These are phyloP conservation scores for Cryptococcus wingfieldii DNA, from an alignment of 1,284 basidiomycete genomes.

Conservation along the genomic window DNA sequence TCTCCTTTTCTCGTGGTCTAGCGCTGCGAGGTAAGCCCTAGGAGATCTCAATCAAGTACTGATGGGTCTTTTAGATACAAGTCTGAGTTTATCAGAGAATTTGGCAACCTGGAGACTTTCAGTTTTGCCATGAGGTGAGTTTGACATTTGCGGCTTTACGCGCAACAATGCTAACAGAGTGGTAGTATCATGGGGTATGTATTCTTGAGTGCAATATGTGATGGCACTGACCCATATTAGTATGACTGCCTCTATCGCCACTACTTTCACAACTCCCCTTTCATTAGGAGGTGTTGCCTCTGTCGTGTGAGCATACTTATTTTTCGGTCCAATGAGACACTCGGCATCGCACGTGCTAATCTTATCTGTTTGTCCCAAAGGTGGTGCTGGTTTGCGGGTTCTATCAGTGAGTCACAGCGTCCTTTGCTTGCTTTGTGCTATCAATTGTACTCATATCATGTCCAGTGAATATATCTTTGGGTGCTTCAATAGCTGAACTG, in stretches of 20 bases:
- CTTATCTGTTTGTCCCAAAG: background rate
- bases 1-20: background rate
- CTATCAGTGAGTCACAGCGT: conserved; percentile 21
- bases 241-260: conserved; percentile 36
- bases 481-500: conserved; percentile 38
- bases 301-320: conserved; percentile 21
- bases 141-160: background rate
- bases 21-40: background rate
- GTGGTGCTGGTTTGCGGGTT: conserved; percentile 42
- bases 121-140: conserved; percentile 36
- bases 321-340: background rate
- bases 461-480: conserved; percentile 31
- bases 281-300: conserved; percentile 32
- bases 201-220: background rate
- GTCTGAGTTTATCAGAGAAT: conserved; percentile 39
- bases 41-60: background rate
- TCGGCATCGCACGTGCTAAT: background rate
- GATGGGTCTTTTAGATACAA: conserved; percentile 17
- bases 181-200: conserved; percentile 26
- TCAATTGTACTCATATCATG: background rate
- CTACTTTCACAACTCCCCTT: conserved; percentile 40
- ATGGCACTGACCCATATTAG: conserved; percentile 6
- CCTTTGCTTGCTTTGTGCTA: background rate
- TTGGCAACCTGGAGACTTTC: conserved; percentile 43
- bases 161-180: background rate